Percentiles rank a stretch among this genome's conserved stretches.
Evolutionary conservation across 2,329 filamentous ascomycete genomes (phyloP).

Genomic region (Fusarium sp.): DNA sequence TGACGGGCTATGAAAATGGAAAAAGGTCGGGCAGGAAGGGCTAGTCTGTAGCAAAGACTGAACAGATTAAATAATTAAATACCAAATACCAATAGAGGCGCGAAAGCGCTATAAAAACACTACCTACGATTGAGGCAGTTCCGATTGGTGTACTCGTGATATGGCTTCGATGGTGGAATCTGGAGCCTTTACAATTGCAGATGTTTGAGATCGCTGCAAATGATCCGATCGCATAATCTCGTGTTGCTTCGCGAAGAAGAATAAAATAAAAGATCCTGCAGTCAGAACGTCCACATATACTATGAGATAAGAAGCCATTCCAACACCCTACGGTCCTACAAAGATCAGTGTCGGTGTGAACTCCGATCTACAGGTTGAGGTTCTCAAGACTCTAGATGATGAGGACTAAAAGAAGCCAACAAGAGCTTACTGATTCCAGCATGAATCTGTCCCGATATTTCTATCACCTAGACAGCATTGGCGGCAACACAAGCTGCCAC

Average conservation of each 20-base stretch:
- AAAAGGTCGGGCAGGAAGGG: slow-evolving; percentile 45
- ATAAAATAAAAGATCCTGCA: rapidly evolving
- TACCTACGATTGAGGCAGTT: background rate
- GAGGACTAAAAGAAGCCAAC: rapidly evolving
- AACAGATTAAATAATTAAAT: slow-evolving; percentile 35
- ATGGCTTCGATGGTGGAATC: background rate
- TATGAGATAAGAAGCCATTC: rapidly evolving
- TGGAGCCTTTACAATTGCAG: background rate
- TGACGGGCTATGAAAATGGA: slow-evolving; percentile 45
- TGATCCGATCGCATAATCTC: background rate
- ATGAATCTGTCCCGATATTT: background rate
- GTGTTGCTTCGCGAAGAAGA: background rate
- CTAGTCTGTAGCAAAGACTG: slow-evolving; percentile 48
- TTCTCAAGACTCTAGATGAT: rapidly evolving
- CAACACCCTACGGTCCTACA: rapidly evolving
- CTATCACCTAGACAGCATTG: background rate
- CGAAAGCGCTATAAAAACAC: slow-evolving; percentile 6
- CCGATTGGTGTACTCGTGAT: background rate
- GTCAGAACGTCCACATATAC: rapidly evolving
- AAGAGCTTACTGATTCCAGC: background rate
- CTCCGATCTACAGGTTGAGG: background rate
- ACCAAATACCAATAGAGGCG: slow-evolving; percentile 38
- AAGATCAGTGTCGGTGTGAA: too few relatives aligned
- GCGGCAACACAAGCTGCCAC: background rate
- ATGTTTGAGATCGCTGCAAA: background rate